Evolutionary conservation across 140 eudicot species (phyloP), one percentile per base, ranked within the genome.

Genomic region (Oenanthe javanica): DNA sequence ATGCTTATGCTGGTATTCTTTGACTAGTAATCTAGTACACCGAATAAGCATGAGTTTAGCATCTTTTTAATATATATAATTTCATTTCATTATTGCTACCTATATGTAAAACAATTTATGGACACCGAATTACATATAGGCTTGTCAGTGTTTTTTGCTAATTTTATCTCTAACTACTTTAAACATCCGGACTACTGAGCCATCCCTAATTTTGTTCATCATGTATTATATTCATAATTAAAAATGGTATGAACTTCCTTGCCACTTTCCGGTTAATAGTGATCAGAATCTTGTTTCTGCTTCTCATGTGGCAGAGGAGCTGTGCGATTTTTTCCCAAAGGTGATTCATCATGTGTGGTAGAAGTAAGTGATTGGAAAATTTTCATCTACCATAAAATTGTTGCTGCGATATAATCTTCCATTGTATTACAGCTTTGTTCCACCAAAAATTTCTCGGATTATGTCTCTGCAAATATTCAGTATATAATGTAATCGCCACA

Each of bases 301-400:
- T 77, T 54, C 77, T 80, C 18, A 21, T 76, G 38, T 88, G 81
- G 89, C 92, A 91, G 97, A 86, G 99, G 98, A 49, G 98, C 97
- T 76, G 99, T 93, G 71, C 93, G 98, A 38, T 96, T 96, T 87
- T 96, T 87, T 79, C 98, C 97, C 12, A 96, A 86, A 91, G 96
- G 98, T 75, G 85, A 90, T 57, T 86, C 93, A 12, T 86, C 98
- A 45, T 96, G 99, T 80, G 64, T 85, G 50, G 89, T 96, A 48
- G 99, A 96, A 89, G 99, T 96, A 84, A 84, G 93, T 46, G 83
- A 80, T 79, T 74, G 25, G 66, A 25, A 52, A 85, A 9, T 46
- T 67, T 51, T 63, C 72, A 54, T 82, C 69, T 71, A 13, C 71
- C 25, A 11, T 36, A 23, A 31, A 77, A 19, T 77, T 59, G 54